Base-by-base conservation (phyloP, 345 rosid species). In the Eucalyptus virginea region DNA sequence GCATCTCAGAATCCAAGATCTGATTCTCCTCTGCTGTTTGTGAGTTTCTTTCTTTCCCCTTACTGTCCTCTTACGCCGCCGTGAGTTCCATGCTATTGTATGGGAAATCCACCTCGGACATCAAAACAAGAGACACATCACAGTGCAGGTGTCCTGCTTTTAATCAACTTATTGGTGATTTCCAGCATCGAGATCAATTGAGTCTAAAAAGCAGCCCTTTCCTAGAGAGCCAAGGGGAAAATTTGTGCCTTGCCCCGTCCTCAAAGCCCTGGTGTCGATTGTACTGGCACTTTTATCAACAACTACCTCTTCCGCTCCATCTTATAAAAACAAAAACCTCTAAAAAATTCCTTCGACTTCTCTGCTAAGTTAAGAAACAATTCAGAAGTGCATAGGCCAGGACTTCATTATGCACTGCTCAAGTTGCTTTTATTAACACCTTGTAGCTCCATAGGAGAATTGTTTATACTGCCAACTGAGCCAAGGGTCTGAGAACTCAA, bases 371-470 rank as follows among this genome's bases (percentile, higher is more conserved):
- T 72, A 72, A 72, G 81, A 72, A 72, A 72, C 4, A 14, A 37
- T 37, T 72, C 45, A 72, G 13, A 72, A 72, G 81, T 6, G 11
- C 45, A 9, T 67, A 60, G 44, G n/a, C 4, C 5, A 16, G 56
- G 44, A 30, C 45, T 87, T 88, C 65, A 62, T 21, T 93, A 92
- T 28, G 91, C 54, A 86, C 92, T 94, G 88, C 95, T 93, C 88
- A 90, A 96, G 93, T 94, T 96, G 95, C 96, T 94, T 91, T 94
- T 96, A 91, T 96, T 96, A 90, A 95, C 97, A 89, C 96, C 98
- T 91, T 97, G 98, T 45, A 95, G 94, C 89, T 98, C 99, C 98
- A 96, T 95, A 8, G 99, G 97, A 72, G 99, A 97, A 92, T 96
- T 95, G 77, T 95, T 85, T 85, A 98, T 96, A 92, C 99, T 98